These are phyloP conservation scores for Leucosporidium scottii DNA, from an alignment of 768 basidiomycete species.

Conservation along the genomic window DNA sequence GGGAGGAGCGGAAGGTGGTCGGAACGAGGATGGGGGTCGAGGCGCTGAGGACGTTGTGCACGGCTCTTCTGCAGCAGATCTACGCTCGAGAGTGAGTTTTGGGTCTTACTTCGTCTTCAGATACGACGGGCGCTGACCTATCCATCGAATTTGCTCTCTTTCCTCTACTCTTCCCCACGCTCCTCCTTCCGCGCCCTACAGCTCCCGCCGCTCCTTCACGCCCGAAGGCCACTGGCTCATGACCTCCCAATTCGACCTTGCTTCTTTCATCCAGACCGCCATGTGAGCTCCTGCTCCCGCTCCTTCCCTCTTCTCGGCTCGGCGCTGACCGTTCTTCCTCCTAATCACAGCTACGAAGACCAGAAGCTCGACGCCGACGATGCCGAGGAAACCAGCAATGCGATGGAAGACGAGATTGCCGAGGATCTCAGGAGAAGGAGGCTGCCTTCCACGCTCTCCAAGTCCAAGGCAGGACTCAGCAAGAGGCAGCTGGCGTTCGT, in stretches of 20 bases:
- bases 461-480: slow-evolving; percentile 43
- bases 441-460: slow-evolving; percentile 1
- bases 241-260: slow-evolving; percentile 54
- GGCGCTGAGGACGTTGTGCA: slow-evolving; percentile 64
- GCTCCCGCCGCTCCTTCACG: slow-evolving; percentile 76
- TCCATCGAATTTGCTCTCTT: background rate
- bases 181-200: slow-evolving; percentile 39
- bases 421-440: slow-evolving; percentile 3
- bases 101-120: background rate
- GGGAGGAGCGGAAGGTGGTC: slow-evolving; percentile 43
- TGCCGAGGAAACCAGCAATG: slow-evolving; percentile 13
- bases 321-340: background rate
- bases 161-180: background rate
- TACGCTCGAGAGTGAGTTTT: slow-evolving; percentile 76
- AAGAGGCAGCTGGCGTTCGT: slow-evolving; percentile 68
- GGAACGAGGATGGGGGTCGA: slow-evolving; percentile 56
- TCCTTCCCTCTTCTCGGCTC: background rate
- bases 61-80: slow-evolving; percentile 68
- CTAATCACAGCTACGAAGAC: slow-evolving; percentile 55
- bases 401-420: slow-evolving; percentile 22
- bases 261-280: slow-evolving; percentile 77
- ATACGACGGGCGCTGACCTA: slow-evolving; percentile 13
- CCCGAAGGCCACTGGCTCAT: slow-evolving; percentile 77
- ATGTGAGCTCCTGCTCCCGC: slow-evolving; percentile 50
- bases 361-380: slow-evolving; percentile 43